Evolutionary conservation across 2,329 filamentous ascomycete species (phyloP), one percentile per base, ranked within the genome.

Genomic region (Esteya vermicola): DNA sequence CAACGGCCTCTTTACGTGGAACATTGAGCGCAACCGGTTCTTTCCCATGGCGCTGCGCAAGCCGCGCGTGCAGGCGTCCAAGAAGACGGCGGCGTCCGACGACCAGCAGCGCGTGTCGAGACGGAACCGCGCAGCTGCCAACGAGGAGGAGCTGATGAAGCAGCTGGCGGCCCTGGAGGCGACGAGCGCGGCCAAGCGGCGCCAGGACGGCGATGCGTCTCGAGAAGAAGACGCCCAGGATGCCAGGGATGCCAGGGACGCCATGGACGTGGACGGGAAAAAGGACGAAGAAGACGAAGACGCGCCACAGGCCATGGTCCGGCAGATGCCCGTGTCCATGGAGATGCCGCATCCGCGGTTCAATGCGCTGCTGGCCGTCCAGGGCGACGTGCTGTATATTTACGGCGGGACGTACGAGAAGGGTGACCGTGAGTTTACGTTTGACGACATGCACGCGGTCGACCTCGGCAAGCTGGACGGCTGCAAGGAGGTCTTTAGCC

Each of bases 381-480:
- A 96, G 59, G 85, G 88, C 48, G 91, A 98, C 56, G 77, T 84
- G 9, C 68, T 96, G 1, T 98, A 89, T 60, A 85, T 96, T 40
- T 96, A 93, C 53, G 88, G 91, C 23, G 91, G 91, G 16, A 98
- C 89, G 0, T 95, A 82, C 52, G 91, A 98, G 55, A 91, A 93
- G 55, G 89, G 85, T 16, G 91, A 98, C 52, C 74, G 85, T 19
- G 91, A 98, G 58, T 94, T 83, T 52, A 96, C 88, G 0, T 94
- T 96, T 58, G 88, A 95, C 50, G 91, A 98, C 52, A 68, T 98
- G 59, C 93, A 93, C 60, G 80, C 85, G 3, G 78, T 96, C 44
- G 86, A 98, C 52, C 67, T 98, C n/a, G 88, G 81, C 44, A 95
- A 94, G 59, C 69, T 98, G 45, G 86, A 96, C 50, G 91, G 91